Evolutionary conservation across 2,329 filamentous ascomycete species (phyloP).

Genomic region (Penicillium sp.): DNA sequence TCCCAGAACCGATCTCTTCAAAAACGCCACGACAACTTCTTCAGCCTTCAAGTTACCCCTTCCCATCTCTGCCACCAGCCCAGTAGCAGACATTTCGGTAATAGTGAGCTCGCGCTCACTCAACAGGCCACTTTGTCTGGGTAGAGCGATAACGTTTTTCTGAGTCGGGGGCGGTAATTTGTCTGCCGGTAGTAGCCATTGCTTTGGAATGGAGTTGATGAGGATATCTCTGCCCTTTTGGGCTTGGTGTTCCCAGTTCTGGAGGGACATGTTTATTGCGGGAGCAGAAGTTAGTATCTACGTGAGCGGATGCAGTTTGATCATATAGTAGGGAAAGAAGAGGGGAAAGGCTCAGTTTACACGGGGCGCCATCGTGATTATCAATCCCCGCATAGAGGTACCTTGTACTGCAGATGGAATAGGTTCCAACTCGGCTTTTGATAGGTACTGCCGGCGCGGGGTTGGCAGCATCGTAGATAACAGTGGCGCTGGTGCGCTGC

Average conservation of each 20-base stretch:
- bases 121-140: conserved; percentile 47
- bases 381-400: background rate
- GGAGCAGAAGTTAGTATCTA: background rate
- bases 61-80: conserved; percentile 27
- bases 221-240: conserved; percentile 34
- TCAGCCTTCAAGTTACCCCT: conserved; percentile 28
- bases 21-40: conserved; percentile 32
- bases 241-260: conserved; percentile 31
- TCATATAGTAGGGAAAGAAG: background rate
- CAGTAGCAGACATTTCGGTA: conserved; percentile 44
- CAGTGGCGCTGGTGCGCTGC: conserved; percentile 4
- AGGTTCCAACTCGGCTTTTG: background rate
- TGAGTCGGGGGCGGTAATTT: conserved; percentile 26
- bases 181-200: conserved; percentile 32
- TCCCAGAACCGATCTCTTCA: conserved; percentile 33
- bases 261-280: conserved; percentile 17
- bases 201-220: conserved; percentile 31
- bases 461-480: conserved; percentile 2
- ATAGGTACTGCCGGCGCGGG: conserved; percentile 8
- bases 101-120: conserved; percentile 48
- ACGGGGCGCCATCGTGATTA: background rate
- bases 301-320: background rate
- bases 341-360: background rate
- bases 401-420: conserved; percentile 7
- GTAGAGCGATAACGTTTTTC: conserved; percentile 31